Evolutionary conservation across 2,329 filamentous ascomycete genomes (phyloP).

Genomic region (Hypoxylon sp.): DNA sequence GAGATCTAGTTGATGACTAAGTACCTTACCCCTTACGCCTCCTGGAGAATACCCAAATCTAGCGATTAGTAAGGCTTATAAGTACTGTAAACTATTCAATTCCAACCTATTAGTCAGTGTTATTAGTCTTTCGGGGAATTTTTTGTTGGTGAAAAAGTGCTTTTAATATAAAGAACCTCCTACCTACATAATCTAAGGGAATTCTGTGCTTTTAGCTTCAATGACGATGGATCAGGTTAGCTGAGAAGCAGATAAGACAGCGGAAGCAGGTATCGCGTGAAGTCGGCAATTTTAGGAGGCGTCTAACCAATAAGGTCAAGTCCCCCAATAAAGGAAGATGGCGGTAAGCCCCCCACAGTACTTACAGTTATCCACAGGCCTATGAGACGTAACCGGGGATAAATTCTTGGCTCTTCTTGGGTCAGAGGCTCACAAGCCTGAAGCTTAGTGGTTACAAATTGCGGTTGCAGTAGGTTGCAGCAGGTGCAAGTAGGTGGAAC

Average conservation of each 20-base stretch:
- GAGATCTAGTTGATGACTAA: slow-evolving; percentile 15
- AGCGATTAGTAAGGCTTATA: not conserved
- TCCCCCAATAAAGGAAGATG: slow-evolving; percentile 26
- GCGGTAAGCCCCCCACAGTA: slow-evolving; percentile 31
- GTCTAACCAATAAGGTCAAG: slow-evolving; percentile 28
- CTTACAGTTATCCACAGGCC: slow-evolving; percentile 21
- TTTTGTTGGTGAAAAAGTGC: not conserved
- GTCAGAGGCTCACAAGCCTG: slow-evolving; percentile 41
- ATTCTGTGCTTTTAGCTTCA: slow-evolving; percentile 27
- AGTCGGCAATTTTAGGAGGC: slow-evolving; percentile 44
- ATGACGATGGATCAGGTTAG: slow-evolving; percentile 22
- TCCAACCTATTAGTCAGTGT: not conserved
- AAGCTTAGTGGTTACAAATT: slow-evolving; percentile 37
- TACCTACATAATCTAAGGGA: too few relatives aligned
- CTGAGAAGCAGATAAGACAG: slow-evolving; percentile 1
- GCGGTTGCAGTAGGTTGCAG: slow-evolving; percentile 15
- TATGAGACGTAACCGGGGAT: slow-evolving; percentile 33
- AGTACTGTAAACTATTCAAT: not conserved
- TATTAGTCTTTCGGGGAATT: not conserved
- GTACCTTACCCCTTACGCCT: not conserved
- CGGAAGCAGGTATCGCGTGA: slow-evolving; percentile 19
- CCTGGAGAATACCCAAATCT: not conserved
- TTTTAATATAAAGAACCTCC: not conserved
- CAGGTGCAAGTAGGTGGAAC: slow-evolving; percentile 11
- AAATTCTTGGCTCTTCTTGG: slow-evolving; percentile 33